Percentiles rank a stretch among this genome's conserved stretches.
phyloP scores from a whole-genome alignment of 306 rosid species.

The Argentina anserina region DNA sequence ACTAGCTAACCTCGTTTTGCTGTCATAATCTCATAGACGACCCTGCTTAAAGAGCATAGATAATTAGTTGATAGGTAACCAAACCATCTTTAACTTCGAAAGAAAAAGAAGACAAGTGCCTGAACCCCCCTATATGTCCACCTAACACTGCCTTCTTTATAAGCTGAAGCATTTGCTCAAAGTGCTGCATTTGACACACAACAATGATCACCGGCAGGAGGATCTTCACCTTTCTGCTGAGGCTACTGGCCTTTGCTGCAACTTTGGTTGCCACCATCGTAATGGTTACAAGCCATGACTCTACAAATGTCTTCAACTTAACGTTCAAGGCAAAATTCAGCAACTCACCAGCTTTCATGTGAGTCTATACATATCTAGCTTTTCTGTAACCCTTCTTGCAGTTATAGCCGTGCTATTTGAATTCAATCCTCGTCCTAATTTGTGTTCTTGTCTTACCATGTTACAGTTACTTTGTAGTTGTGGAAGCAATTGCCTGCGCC shows the following conservation, averaged over 20 bases:
- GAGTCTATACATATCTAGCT: not conserved
- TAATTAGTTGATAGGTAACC: constrained; percentile 18
- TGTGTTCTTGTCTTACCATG: not conserved
- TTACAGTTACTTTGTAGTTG: constrained; percentile 30
- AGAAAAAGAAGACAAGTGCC: not conserved
- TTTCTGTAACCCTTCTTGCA: not conserved
- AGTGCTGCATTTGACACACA: not conserved
- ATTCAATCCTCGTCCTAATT: not conserved
- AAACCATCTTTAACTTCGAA: not conserved
- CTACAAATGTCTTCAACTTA: constrained; percentile 25
- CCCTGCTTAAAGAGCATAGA: not conserved
- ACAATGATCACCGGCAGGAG: constrained; percentile 25
- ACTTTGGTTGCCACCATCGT: constrained; percentile 19
- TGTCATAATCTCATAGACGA: not conserved
- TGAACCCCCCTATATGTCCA: constrained; percentile 7
- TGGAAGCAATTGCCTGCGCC: constrained; percentile 29
- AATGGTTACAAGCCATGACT: constrained; percentile 33
- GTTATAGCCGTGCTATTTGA: not conserved
- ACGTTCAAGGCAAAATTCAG: constrained; percentile 32
- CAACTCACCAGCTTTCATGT: constrained; percentile 29
- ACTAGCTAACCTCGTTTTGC: not conserved
- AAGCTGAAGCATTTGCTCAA: not conserved
- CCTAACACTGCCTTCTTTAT: constrained; percentile 7
- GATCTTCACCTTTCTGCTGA: constrained; percentile 21
- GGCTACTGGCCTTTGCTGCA: constrained; percentile 39